Conservation (phyloP, 2,329 filamentous ascomycete genomes). For the Aspergillus fumigatus region DNA sequence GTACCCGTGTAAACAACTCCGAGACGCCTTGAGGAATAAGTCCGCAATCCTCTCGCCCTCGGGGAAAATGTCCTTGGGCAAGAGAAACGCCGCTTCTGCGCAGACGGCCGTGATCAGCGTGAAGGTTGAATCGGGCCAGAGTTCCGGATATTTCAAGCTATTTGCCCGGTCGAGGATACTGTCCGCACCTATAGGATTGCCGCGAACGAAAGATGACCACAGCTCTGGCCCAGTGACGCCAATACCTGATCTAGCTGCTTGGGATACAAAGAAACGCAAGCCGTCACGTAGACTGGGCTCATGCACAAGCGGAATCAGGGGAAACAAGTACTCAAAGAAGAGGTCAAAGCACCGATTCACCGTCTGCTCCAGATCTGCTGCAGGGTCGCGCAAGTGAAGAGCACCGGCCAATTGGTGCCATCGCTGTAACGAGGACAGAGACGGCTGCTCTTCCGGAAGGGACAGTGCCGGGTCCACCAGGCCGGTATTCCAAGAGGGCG, state of each 20-base stretch:
- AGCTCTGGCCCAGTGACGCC: not conserved
- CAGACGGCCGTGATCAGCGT: conserved; percentile 44
- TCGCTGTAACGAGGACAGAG: not conserved
- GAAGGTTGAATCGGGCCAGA: conserved; percentile 38
- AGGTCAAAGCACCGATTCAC: conserved; percentile 33
- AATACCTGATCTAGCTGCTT: not conserved
- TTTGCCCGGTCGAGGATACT: conserved; percentile 5
- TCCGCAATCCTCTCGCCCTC: conserved; percentile 36
- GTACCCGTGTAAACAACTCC: conserved; percentile 36
- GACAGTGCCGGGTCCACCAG: conserved; percentile 2
- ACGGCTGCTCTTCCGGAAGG: not conserved
- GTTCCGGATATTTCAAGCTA: conserved; percentile 17
- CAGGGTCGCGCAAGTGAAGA: conserved; percentile 1
- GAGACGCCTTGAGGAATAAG: conserved; percentile 39
- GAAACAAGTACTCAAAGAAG: conserved; percentile 44
- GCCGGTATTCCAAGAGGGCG: not conserved
- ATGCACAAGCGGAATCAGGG: conserved; percentile 41
- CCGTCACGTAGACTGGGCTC: conserved; percentile 39
- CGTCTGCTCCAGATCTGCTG: conserved; percentile 7
- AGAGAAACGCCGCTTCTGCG: conserved; percentile 39
- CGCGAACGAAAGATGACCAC: not conserved
- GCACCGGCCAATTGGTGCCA: not conserved
- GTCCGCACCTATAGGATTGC: not conserved
- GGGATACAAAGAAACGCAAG: conserved; percentile 28
- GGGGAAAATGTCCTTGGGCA: conserved; percentile 39